phyloP scores from a whole-genome alignment of 192 early-diverging fungal genomes.

The Coemansia sp. region DNA sequence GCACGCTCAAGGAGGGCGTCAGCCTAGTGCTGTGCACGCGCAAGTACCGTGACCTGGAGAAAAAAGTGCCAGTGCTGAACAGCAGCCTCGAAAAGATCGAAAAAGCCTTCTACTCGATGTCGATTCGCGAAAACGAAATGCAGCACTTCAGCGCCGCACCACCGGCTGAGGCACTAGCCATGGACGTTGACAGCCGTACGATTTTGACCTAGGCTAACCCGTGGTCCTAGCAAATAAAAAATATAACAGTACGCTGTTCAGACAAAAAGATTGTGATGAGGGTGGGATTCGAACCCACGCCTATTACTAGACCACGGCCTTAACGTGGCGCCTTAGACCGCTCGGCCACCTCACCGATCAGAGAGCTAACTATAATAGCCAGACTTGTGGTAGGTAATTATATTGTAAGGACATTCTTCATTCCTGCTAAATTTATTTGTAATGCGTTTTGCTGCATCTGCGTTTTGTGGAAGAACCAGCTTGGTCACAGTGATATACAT shows the following conservation, averaged over 20 bases:
- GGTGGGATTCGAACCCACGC: conserved; percentile 34
- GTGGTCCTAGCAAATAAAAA: too few species aligned
- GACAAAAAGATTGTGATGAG: conserved; percentile 17
- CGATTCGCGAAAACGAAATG: conserved; percentile 33
- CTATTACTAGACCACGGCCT: conserved; percentile 23
- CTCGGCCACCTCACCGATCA: conserved; percentile 22
- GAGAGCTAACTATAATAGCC: too few species aligned
- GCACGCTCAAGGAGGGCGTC: conserved; percentile 44
- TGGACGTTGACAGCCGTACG: background rate
- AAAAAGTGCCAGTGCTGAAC: conserved; percentile 37
- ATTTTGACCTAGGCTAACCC: too few species aligned
- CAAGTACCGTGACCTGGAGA: conserved; percentile 17
- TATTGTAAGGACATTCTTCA: too few species aligned
- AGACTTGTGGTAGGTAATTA: too few species aligned
- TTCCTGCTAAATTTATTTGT: too few species aligned
- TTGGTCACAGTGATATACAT: too few species aligned
- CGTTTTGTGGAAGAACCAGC: too few species aligned
- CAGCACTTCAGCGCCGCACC: background rate
- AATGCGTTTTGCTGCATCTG: too few species aligned
- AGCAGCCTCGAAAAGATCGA: conserved; percentile 51
- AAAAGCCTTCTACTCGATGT: conserved; percentile 43
- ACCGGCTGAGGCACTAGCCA: background rate
- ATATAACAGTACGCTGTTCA: too few species aligned
- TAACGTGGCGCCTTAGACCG: conserved; percentile 11
- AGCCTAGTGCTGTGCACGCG: conserved; percentile 11